Evolutionary conservation across 2,329 filamentous ascomycete species (phyloP).

Genomic region (Keithomyces neogunnii): DNA sequence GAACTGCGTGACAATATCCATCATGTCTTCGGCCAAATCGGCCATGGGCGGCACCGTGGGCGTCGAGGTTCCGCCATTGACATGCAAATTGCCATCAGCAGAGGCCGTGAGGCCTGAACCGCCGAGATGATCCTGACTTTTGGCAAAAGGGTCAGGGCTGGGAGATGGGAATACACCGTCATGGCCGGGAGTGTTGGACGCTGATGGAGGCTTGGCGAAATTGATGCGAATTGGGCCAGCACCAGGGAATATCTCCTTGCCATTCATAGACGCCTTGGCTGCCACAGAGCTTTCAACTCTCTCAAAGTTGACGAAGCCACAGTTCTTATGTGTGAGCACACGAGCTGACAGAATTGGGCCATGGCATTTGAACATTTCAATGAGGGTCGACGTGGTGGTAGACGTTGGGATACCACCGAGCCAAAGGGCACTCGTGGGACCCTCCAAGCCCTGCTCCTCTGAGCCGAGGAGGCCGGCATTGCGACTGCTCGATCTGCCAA

Average conservation of each 20-base stretch:
- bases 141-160: slow-evolving; percentile 76
- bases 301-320: slow-evolving; percentile 97
- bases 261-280: slow-evolving; percentile 81
- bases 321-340: slow-evolving; percentile 97
- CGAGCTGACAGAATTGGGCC: slow-evolving; percentile 85
- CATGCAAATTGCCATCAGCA: slow-evolving; percentile 15
- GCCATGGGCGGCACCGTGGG: slow-evolving; percentile 63
- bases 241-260: slow-evolving; percentile 96
- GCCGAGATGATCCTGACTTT: slow-evolving; percentile 37
- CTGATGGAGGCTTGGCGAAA: slow-evolving; percentile 91
- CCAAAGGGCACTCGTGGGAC: slow-evolving; percentile 89
- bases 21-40: slow-evolving; percentile 75
- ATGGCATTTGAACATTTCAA: slow-evolving; percentile 91
- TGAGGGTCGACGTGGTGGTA: slow-evolving; percentile 88
- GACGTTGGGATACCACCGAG: slow-evolving; percentile 95
- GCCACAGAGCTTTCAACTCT: slow-evolving; percentile 81
- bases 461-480: slow-evolving; percentile 59
- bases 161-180: slow-evolving; percentile 85
- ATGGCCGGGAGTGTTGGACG: slow-evolving; percentile 79
- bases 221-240: slow-evolving; percentile 92
- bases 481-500: slow-evolving; percentile 57
- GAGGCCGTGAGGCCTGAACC: slow-evolving; percentile 27
- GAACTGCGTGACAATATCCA: slow-evolving; percentile 80
- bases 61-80: slow-evolving; percentile 24
- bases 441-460: slow-evolving; percentile 76